Conservation (phyloP, 768 basidiomycete species). For the Mycena pura region DNA sequence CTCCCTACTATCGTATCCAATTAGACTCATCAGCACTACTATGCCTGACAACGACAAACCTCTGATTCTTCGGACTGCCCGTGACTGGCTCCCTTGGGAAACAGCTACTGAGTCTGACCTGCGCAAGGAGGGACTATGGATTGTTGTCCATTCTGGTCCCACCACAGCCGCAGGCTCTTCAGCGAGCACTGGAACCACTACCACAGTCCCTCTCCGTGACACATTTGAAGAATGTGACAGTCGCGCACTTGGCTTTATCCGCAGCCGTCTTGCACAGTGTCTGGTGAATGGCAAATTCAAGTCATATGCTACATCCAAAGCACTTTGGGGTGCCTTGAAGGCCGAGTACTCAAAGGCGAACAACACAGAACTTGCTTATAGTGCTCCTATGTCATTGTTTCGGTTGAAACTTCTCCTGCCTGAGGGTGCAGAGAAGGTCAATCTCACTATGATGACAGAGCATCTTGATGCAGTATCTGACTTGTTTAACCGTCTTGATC, state of each 20-base stretch:
- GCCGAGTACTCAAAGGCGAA: background rate
- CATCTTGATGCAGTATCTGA: background rate
- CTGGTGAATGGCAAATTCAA: background rate
- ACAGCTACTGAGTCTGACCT: too few relatives aligned
- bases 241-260: background rate
- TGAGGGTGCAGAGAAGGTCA: background rate
- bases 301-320: background rate
- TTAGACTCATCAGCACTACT: too few relatives aligned
- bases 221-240: background rate
- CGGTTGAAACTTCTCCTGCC: background rate
- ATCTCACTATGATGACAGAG: background rate
- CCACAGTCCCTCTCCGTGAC: too few relatives aligned
- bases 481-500: background rate
- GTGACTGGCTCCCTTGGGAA: too few relatives aligned
- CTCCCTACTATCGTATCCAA: too few relatives aligned
- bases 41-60: too few relatives aligned
- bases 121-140: too few relatives aligned
- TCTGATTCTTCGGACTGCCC: too few relatives aligned
- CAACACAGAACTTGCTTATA: background rate
- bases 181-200: too few relatives aligned
- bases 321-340: background rate
- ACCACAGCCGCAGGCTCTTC: too few relatives aligned
- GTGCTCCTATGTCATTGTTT: background rate
- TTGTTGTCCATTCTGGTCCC: too few relatives aligned
- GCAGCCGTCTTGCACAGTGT: background rate